Base-by-base conservation (phyloP, 2,329 filamentous ascomycete genomes). In the Bipolaris oryzae region DNA sequence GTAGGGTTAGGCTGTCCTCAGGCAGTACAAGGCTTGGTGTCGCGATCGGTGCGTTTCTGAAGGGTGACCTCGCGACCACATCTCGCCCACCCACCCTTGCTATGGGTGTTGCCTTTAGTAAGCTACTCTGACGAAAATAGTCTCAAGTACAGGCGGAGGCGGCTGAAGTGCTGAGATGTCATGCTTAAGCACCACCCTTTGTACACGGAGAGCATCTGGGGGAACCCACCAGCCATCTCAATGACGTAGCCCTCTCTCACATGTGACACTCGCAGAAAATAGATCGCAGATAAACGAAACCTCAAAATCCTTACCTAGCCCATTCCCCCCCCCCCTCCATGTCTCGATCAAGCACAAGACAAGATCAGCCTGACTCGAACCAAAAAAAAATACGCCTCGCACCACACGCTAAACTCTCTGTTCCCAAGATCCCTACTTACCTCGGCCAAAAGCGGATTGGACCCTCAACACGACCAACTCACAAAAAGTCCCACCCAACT, bases 201-300 rank as follows among this genome's bases (percentile, higher is more conserved):
- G n/a, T 37, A 48, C 34, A 37, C 16, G n/a, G 21, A 48, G 21
- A 48, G 45, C 45, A 48, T 37, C 45, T 48, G 45, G 37, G 33
- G 21, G 11, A 16, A 11, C 33, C 20, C 15, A 21, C 25, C 45
- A 18, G 25, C 45, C 21, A 38, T 2, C 28, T 16, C 13, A 6
- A 37, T 48, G 45, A 48, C 45, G 45, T 48, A 18, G 23, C 21
- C n/a, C 15, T 2, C 21, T 20, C 16, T 18, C 34, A 13, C 45
- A 16, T 48, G 20, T 15, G 34, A 25, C 45, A 23, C 16, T 7
- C 20, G 13, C 13, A 38, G 13, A n/a, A 18, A 25, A 37, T 6
- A 28, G 33, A 38, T 38, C 3, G 20, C 23, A 5, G 34, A 37
- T 37, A 10, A 44, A 44, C 28, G 28, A 31, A 31, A 31, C 1